Conservation (phyloP, 2,329 filamentous ascomycete genomes). For the Aphanoascus verrucosus region DNA sequence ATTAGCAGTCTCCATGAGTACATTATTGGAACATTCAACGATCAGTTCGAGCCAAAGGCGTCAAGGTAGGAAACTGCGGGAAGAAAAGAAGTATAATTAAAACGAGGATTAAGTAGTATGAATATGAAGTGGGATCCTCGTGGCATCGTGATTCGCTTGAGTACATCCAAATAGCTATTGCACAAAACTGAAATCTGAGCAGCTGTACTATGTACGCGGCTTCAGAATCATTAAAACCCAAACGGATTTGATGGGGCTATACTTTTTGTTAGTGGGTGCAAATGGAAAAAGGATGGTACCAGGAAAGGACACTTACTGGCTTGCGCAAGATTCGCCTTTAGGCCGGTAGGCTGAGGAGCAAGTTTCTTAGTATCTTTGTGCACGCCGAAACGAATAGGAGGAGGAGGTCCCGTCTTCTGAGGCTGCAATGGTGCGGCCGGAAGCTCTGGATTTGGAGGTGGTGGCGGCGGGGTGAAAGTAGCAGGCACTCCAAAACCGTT, state of each 20-base stretch:
- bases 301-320: constrained; percentile 65
- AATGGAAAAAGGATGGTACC: constrained; percentile 13
- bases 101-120: neutral
- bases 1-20: neutral
- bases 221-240: constrained; percentile 46
- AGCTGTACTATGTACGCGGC: neutral
- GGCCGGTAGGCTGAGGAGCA: constrained; percentile 73
- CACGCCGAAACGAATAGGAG: constrained; percentile 80
- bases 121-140: neutral
- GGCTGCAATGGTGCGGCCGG: constrained; percentile 55
- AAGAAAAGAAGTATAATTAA: neutral
- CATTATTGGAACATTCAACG: neutral
- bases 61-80: neutral
- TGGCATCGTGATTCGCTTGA: neutral
- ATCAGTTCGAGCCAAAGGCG: neutral
- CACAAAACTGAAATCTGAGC: neutral
- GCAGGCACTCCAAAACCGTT: constrained; percentile 37
- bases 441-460: constrained; percentile 49
- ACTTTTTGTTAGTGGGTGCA: constrained; percentile 5
- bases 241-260: constrained; percentile 60
- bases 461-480: constrained; percentile 43
- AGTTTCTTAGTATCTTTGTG: constrained; percentile 62
- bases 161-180: neutral
- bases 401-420: constrained; percentile 76
- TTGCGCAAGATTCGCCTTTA: constrained; percentile 80